These are phyloP conservation scores for Phytophthora ramorum DNA, from an alignment of 352 stramenopile genomes.

Conservation along the genomic window DNA sequence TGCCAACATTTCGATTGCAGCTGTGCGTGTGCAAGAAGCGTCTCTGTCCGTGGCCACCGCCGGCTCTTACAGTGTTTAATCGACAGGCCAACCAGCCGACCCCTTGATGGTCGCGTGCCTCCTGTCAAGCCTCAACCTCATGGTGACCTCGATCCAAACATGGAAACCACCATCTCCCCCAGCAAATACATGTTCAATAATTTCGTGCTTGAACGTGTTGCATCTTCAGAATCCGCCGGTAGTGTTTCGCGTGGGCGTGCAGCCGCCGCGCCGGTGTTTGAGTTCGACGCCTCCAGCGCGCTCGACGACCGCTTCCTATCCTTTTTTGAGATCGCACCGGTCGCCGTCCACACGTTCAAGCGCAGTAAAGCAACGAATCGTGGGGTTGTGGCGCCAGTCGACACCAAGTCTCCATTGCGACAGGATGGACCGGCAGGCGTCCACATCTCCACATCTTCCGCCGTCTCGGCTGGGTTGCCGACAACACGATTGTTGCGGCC, in stretches of 20 bases:
- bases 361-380: conserved; percentile 7
- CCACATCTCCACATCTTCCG: conserved; percentile 32
- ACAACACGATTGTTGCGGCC: background rate
- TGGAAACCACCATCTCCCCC: background rate
- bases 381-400: conserved; percentile 11
- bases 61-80: conserved; percentile 10
- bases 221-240: conserved; percentile 6
- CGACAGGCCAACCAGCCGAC: background rate
- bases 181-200: background rate
- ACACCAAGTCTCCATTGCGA: conserved; percentile 23
- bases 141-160: conserved; percentile 4
- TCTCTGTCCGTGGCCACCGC: conserved; percentile 8
- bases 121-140: background rate
- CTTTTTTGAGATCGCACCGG: conserved; percentile 10
- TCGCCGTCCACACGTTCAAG: conserved; percentile 9
- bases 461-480: conserved; percentile 9
- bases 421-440: conserved; percentile 14
- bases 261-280: background rate
- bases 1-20: background rate
- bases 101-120: conserved; percentile 10
- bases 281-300: background rate
- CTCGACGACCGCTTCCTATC: conserved; percentile 15
- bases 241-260: conserved; percentile 5
- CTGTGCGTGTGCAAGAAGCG: background rate
- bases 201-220: background rate